Base-by-base conservation (phyloP, 1,284 basidiomycete genomes). In the Ceratobasidium theobromae region DNA sequence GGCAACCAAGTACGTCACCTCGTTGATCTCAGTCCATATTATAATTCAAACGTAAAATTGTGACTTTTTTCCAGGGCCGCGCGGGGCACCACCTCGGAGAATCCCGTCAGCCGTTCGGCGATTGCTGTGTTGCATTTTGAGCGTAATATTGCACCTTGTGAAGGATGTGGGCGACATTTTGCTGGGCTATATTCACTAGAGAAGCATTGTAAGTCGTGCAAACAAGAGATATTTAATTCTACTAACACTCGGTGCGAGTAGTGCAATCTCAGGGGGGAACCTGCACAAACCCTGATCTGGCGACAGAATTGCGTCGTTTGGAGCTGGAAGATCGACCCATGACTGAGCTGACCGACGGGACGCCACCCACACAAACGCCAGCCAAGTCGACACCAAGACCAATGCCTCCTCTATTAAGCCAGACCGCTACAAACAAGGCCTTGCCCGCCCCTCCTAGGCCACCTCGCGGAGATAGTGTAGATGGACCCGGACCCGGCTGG, bases 1-100 rank as follows among this genome's bases (percentile, higher is more conserved):
- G 57, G 57, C 57, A 35, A 60, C 57, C 4, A 60, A 60, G 57
- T 60, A 49, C 23, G 57, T 60, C 14, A 30, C 57, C 57, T 45
- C 38, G 46, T 38, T n/a, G 57, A 60, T 60, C 57, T 45, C 33
- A 25, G 3, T n/a, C 32, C n/a, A 8, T 38, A 23, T 21, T 14
- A n/a, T 14, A 1, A 16, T 60, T 46, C 48, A 21, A 8, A 6
- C 18, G 43, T 38, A 16, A 60, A 38, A 38, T 38, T 38, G 16
- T 38, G 35, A 38, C 35, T 28, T 16, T n/a, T n/a, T n/a, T 3
- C 25, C 32, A 60, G 57, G 45, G 30, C 30, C 14, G 55, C 57
- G 3, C 40, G 45, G 30, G 57, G 45, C 30, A 12, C 45, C 4
- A 18, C 43, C n/a, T 16, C 28, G 16, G 57, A 60, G 25, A 60